phyloP scores from a whole-genome alignment of 164 flowering plant species.

The Liquidambar formosana region DNA sequence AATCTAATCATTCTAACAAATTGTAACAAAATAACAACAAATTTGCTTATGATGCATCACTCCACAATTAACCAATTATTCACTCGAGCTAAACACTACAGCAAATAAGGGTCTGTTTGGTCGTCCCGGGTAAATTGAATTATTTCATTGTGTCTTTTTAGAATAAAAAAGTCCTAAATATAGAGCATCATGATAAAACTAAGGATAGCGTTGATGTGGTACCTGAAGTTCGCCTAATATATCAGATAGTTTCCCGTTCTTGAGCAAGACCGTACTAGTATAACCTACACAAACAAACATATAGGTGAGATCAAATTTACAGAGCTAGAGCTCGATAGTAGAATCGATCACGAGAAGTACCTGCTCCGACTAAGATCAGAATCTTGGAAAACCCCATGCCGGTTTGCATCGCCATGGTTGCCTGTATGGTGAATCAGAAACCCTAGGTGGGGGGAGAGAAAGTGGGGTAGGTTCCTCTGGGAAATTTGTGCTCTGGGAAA shows the following conservation, averaged over 20 bases:
- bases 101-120: too few species aligned
- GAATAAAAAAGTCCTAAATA: neutral
- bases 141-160: too few species aligned
- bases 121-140: too few species aligned
- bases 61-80: too few species aligned
- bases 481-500: neutral
- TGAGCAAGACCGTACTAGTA: slow-evolving; percentile 59
- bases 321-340: neutral
- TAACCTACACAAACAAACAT: slow-evolving; percentile 44
- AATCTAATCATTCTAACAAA: too few species aligned
- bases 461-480: neutral
- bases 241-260: slow-evolving; percentile 71
- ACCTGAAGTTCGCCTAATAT: slow-evolving; percentile 80
- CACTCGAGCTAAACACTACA: too few species aligned
- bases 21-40: too few species aligned
- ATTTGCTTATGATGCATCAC: too few species aligned
- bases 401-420: slow-evolving; percentile 73
- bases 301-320: neutral
- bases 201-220: neutral
- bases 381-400: slow-evolving; percentile 67
- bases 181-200: neutral
- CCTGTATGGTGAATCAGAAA: slow-evolving; percentile 8
- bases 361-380: slow-evolving; percentile 72
- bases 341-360: slow-evolving; percentile 23
- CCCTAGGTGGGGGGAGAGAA: slow-evolving; percentile 12